These are phyloP conservation scores for Russula abietina DNA, from an alignment of 768 basidiomycete species.

Conservation along the genomic window DNA sequence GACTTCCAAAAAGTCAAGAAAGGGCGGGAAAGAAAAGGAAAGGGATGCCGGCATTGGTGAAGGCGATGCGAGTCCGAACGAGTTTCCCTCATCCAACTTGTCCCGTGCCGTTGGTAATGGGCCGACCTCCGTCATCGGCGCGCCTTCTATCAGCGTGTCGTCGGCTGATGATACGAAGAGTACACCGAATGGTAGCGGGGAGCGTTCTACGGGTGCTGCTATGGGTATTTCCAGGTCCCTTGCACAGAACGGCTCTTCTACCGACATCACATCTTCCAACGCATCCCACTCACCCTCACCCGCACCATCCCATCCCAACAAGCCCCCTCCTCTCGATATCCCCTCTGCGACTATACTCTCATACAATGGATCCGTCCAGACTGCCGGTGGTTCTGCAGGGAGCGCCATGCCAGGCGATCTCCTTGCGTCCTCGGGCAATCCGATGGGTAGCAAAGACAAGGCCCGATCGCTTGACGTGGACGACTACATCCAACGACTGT, in stretches of 20 bases:
- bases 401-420: slow-evolving; percentile 39
- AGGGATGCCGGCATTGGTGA: slow-evolving; percentile 40
- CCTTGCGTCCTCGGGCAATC: slow-evolving; percentile 31
- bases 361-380: slow-evolving; percentile 38
- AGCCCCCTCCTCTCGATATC: slow-evolving; percentile 64
- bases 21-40: slow-evolving; percentile 63
- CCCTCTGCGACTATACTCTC: slow-evolving; percentile 83
- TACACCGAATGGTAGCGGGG: slow-evolving; percentile 38
- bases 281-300: slow-evolving; percentile 27
- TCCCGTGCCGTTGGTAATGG: slow-evolving; percentile 40
- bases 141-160: slow-evolving; percentile 36
- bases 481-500: slow-evolving; percentile 93
- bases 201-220: slow-evolving; percentile 33
- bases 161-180: slow-evolving; percentile 32
- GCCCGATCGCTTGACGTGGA: slow-evolving; percentile 82
- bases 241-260: slow-evolving; percentile 30
- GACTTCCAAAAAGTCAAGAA: slow-evolving; percentile 76
- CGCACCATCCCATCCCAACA: slow-evolving; percentile 30
- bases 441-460: slow-evolving; percentile 46
- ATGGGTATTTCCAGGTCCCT: slow-evolving; percentile 15
- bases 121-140: slow-evolving; percentile 32
- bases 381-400: slow-evolving; percentile 45
- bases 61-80: slow-evolving; percentile 40
- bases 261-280: slow-evolving; percentile 35
- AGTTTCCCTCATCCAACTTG: slow-evolving; percentile 37